phyloP scores from a whole-genome alignment of 768 basidiomycete species.

The Crucibulum laeve region DNA sequence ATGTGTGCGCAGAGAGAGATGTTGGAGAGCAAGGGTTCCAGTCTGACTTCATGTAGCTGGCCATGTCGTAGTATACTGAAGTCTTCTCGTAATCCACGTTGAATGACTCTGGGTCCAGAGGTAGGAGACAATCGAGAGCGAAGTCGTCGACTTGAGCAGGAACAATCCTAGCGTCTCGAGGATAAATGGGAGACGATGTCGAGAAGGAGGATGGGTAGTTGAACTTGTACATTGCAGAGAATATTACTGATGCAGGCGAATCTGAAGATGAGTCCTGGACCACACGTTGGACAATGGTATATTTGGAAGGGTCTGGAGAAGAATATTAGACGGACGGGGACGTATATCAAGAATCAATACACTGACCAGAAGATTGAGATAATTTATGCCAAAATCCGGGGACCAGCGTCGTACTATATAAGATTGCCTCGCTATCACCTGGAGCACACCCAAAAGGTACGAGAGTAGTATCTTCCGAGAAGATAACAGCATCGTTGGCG shows the following conservation, averaged over 20 bases:
- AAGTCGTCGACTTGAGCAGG: conserved; percentile 2
- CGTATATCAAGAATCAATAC: not conserved
- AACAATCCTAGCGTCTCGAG: conserved; percentile 1
- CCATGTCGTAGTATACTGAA: not conserved
- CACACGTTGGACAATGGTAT: conserved; percentile 65
- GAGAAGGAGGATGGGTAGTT: conserved; percentile 25
- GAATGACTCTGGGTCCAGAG: conserved; percentile 8
- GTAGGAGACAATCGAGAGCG: conserved; percentile 7
- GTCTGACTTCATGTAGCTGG: not conserved
- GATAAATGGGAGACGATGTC: not conserved
- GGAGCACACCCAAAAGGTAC: conserved; percentile 19
- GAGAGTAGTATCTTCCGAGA: conserved; percentile 44
- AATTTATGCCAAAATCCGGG: conserved; percentile 66
- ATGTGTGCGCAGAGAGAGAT: not conserved
- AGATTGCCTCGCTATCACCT: conserved; percentile 24
- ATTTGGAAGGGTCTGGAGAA: conserved; percentile 57
- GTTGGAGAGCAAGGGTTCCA: conserved; percentile 5
- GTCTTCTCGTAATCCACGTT: conserved; percentile 1
- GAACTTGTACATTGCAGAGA: conserved; percentile 60
- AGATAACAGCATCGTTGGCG: conserved; percentile 41
- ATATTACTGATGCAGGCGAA: conserved; percentile 29
- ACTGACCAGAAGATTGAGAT: conserved; percentile 49
- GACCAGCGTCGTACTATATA: conserved; percentile 60
- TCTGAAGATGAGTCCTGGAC: conserved; percentile 25
- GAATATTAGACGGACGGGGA: conserved; percentile 7